A percentile compares a stretch with the other conserved stretches of the same genome.
phyloP scores from a whole-genome alignment of 305 asterid genomes.

The Fraxinus dipetala region DNA sequence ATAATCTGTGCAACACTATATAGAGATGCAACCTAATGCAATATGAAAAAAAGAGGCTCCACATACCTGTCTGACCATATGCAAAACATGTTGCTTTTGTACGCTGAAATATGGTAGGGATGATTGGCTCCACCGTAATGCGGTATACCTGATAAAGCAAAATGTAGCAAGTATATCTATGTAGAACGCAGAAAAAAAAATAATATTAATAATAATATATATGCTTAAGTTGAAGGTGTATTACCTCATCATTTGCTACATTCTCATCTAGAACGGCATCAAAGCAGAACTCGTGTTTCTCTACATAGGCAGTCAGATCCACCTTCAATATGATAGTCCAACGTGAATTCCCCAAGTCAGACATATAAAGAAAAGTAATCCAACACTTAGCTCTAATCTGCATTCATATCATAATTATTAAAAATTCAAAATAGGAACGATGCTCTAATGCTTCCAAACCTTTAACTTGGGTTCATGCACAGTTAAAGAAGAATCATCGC shows the following conservation, averaged over 20 bases:
- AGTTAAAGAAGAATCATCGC: conserved; percentile 66
- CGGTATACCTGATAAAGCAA: conserved; percentile 71
- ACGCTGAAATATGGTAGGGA: conserved; percentile 91
- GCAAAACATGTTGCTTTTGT: conserved; percentile 99
- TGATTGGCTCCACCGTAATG: conserved; percentile 89
- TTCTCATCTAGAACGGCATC: conserved; percentile 95
- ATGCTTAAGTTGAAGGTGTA: conserved; percentile 1
- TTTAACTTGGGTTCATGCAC: conserved; percentile 95
- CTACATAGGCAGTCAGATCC: conserved; percentile 97
- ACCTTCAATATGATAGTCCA: conserved; percentile 55
- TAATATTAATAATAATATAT: not conserved
- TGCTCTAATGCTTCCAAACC: conserved; percentile 43
- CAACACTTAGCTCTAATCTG: not conserved
- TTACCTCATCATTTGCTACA: conserved; percentile 96
- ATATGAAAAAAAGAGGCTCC: conserved; percentile 19
- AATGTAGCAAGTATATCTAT: conserved; percentile 9
- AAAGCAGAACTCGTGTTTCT: conserved; percentile 95
- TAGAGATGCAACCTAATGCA: conserved; percentile 1
- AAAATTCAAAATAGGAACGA: conserved; percentile 14
- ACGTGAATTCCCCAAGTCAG: conserved; percentile 31
- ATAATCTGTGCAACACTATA: conserved; percentile 6
- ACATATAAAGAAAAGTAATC: not conserved
- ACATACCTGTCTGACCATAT: conserved; percentile 96
- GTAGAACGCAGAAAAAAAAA: not conserved
- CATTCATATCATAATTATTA: conserved; percentile 6